Base-by-base conservation (phyloP, 1,139 yeast species). In the Saccharomyces hybrid region DNA sequence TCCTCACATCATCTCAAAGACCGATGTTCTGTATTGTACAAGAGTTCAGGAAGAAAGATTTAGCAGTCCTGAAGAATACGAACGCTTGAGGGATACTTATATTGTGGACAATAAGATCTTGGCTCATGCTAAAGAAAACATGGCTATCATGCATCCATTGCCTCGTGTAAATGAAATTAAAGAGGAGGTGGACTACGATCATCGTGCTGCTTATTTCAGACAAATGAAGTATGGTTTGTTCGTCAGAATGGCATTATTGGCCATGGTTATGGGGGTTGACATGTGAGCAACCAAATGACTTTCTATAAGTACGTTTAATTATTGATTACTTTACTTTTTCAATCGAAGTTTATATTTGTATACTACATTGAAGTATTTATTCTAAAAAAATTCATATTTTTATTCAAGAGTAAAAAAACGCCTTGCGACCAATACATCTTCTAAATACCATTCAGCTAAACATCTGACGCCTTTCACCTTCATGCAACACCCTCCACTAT, bases 131-230 rank as follows among this genome's bases (percentile, higher is more conserved):
- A 95, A 95, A 78, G 90, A 89, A 73, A 97, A 93, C 75, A 93
- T 93, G 99, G 90, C 97, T 74, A 87, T 95, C 60, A 86, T 95
- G 96, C 99, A 95, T 73, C 99, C 99, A 72, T 82, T 95, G 67
- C 99, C 99, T 71, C 88, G 99, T 75, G 90, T 89, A 62, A 86
- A 83, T 67, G 99, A 95, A 77, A 91, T 95, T 65, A 86, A 88
- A 69, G 98, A 90, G 75, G 99, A 95, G 77, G 98, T 95, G 66
- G 99, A 95, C 74, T 93, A 91, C 69, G 99, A 95, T 74, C 97
- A 91, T 74, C 87, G 99, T 74, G 98, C 99, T 62, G 98, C 98
- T 58, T 93, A 93, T 78, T 93, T 93, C 79, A 88, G 99, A 82
- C 98, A 91, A 79, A 93, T 93, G 98, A 86, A 95, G 75, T 93